Evolutionary conservation across 306 rosid genomes (phyloP).

Genomic region (Nissolia schottii): DNA sequence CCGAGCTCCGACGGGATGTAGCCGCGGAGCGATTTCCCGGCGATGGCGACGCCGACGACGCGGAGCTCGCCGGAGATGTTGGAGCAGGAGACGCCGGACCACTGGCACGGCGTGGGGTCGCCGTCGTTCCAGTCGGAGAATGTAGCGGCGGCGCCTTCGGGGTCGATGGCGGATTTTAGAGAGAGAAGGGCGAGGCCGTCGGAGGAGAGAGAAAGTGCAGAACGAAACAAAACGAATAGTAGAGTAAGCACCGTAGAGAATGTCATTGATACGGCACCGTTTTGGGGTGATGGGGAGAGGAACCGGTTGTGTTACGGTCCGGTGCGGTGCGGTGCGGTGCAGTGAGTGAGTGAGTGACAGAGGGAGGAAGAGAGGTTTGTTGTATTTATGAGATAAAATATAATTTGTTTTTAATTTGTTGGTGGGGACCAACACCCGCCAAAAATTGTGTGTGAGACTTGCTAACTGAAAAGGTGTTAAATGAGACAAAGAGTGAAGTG

Average conservation of each 20-base stretch:
- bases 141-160: slow-evolving; percentile 20
- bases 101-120: slow-evolving; percentile 62
- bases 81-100: slow-evolving; percentile 79
- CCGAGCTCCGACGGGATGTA: slow-evolving; percentile 94
- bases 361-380: background rate
- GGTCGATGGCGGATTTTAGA: slow-evolving; percentile 76
- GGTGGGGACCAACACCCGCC: slow-evolving; percentile 61
- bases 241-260: background rate
- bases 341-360: background rate
- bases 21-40: slow-evolving; percentile 75
- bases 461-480: slow-evolving; percentile 18
- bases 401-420: slow-evolving; percentile 30
- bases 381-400: slow-evolving; percentile 18
- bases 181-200: slow-evolving; percentile 88
- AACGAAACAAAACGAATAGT: background rate
- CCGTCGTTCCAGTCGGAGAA: slow-evolving; percentile 73
- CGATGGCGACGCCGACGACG: slow-evolving; percentile 70
- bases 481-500: slow-evolving; percentile 33
- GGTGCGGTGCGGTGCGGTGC: too few species aligned
- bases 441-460: slow-evolving; percentile 32
- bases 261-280: slow-evolving; percentile 22
- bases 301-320: background rate
- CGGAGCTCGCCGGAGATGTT: slow-evolving; percentile 62
- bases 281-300: background rate
- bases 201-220: slow-evolving; percentile 47